These are phyloP conservation scores for Chytriomyces confervae DNA, from an alignment of 192 early-diverging fungal genomes.

Conservation along the genomic window DNA sequence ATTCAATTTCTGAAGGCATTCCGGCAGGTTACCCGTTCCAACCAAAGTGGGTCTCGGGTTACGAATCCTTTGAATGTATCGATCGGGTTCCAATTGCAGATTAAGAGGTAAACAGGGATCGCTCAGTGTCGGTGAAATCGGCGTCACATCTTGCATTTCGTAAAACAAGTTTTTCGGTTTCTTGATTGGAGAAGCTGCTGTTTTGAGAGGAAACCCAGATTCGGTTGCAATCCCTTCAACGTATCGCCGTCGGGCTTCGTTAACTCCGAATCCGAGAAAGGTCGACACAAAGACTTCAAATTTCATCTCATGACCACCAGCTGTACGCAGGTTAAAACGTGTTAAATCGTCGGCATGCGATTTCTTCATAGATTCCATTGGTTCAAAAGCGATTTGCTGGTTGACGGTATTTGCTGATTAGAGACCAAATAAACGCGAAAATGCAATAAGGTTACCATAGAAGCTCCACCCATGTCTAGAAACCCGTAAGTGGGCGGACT, in stretches of 20 bases:
- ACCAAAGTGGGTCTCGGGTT: constrained; percentile 11
- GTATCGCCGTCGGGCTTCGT: constrained; percentile 88
- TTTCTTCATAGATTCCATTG: constrained; percentile 61
- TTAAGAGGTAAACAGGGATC: constrained; percentile 58
- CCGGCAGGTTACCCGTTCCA: constrained; percentile 51
- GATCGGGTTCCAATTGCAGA: constrained; percentile 27
- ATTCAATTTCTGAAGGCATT: constrained; percentile 44
- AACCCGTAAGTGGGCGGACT: constrained; percentile 72
- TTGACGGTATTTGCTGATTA: not conserved
- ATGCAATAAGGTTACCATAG: constrained; percentile 11
- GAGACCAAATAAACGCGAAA: not conserved
- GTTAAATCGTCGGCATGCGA: constrained; percentile 77
- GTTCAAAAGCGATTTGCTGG: constrained; percentile 93
- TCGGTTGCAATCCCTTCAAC: constrained; percentile 55
- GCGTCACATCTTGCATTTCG: not conserved
- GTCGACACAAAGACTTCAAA: constrained; percentile 88
- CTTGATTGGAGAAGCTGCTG: not conserved
- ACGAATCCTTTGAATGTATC: not conserved
- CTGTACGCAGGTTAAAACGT: constrained; percentile 65
- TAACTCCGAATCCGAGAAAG: constrained; percentile 94
- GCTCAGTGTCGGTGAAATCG: not conserved
- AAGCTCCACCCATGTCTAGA: constrained; percentile 90
- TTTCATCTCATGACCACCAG: constrained; percentile 64
- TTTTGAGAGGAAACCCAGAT: not conserved
- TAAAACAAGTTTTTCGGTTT: not conserved